phyloP scores from a whole-genome alignment of 768 basidiomycete species.

The Pleurotus tuoliensis region DNA sequence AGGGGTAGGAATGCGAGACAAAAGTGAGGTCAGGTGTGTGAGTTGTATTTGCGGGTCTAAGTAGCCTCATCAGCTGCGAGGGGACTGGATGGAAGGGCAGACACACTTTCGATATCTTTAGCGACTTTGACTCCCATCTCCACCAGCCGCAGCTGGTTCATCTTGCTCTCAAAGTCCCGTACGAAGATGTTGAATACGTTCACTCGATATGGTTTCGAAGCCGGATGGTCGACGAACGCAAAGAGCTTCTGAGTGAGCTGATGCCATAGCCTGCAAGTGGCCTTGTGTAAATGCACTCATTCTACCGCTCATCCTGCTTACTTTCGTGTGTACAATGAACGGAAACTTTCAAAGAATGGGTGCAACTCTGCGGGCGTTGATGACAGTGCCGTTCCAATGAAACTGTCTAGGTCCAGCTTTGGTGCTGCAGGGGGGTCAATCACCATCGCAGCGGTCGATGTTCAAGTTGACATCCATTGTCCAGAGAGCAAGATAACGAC shows the following conservation, averaged over 20 bases:
- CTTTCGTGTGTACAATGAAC: slow-evolving; percentile 68
- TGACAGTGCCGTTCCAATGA: slow-evolving; percentile 64
- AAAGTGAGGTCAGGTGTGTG: slow-evolving; percentile 77
- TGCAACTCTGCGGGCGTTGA: slow-evolving; percentile 71
- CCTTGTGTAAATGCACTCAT: background rate
- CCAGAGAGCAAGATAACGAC: too few relatives aligned
- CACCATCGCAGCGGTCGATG: slow-evolving; percentile 19
- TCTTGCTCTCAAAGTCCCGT: slow-evolving; percentile 78
- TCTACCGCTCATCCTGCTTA: slow-evolving; percentile 31
- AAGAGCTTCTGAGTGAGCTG: slow-evolving; percentile 88
- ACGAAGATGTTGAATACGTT: slow-evolving; percentile 92
- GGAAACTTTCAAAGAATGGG: slow-evolving; percentile 73
- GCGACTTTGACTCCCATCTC: slow-evolving; percentile 89
- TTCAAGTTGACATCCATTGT: background rate
- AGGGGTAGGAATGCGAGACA: slow-evolving; percentile 55
- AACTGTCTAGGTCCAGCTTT: slow-evolving; percentile 73
- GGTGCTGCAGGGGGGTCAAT: slow-evolving; percentile 37
- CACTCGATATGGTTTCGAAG: slow-evolving; percentile 74
- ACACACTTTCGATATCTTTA: slow-evolving; percentile 83
- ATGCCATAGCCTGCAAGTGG: slow-evolving; percentile 85
- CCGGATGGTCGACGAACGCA: slow-evolving; percentile 76
- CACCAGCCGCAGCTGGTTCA: slow-evolving; percentile 86
- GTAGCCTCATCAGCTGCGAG: slow-evolving; percentile 12
- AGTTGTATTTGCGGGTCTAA: slow-evolving; percentile 83
- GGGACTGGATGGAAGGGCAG: slow-evolving; percentile 1